Evolutionary conservation across 139 green algal species (phyloP).

Genomic region (Dunaliella primolecta): DNA sequence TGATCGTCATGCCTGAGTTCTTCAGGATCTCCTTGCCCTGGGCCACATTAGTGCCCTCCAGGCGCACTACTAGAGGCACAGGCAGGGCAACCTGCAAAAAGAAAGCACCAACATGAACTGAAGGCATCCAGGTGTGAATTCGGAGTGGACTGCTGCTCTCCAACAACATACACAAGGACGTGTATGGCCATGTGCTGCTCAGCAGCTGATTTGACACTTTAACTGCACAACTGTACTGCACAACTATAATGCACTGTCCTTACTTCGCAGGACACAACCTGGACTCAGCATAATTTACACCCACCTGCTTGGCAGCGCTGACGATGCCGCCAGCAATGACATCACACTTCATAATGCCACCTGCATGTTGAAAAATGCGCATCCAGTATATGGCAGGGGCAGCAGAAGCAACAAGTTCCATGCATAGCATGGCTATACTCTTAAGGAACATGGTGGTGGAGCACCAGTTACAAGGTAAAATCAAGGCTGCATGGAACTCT

Average conservation of each 20-base stretch:
- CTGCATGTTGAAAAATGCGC: conserved; percentile 25
- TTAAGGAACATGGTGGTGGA: no score
- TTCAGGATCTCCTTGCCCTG: conserved; percentile 88
- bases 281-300: no score
- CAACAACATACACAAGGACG: no score
- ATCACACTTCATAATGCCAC: conserved; percentile 98
- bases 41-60: conserved; percentile 98
- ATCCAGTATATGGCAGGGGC: not conserved
- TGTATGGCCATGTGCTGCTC: not conserved
- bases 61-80: conserved; percentile 90
- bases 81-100: conserved; percentile 69
- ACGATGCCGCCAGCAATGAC: conserved; percentile 98
- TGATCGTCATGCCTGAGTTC: conserved; percentile 75
- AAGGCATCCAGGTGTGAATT: no score
- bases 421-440: not conserved
- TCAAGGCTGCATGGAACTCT: no score
- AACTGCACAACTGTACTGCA: no score
- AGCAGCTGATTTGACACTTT: no score
- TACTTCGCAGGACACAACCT: no score
- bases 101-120: no score
- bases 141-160: no score
- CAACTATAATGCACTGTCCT: no score
- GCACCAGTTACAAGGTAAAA: no score
- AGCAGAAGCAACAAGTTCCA: not conserved
- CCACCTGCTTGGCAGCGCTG: conserved; percentile 85